phyloP scores from a whole-genome alignment of 2,329 filamentous ascomycete genomes.

The Nigrograna mackinnonii region DNA sequence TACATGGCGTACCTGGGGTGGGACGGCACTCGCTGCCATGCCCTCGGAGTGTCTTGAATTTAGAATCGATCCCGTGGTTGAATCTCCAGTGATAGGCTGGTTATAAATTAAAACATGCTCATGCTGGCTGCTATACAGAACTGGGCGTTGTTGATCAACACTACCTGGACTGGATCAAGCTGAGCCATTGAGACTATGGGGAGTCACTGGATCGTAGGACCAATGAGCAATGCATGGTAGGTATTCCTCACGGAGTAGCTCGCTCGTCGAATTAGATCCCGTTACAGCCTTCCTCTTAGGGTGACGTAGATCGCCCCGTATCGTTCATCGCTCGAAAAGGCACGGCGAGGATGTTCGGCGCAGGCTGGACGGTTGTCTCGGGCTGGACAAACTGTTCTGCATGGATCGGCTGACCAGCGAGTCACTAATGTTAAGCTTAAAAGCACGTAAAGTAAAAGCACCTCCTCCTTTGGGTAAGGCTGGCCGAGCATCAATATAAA shows the following conservation, averaged over 20 bases:
- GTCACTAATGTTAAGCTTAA: conserved; percentile 38
- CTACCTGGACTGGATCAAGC: background rate
- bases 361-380: conserved; percentile 1
- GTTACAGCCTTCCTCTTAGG: conserved; percentile 18
- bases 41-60: too few relatives aligned
- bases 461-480: conserved; percentile 33
- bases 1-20: too few relatives aligned
- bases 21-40: too few relatives aligned
- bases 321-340: conserved; percentile 7
- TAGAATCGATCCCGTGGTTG: too few relatives aligned
- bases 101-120: background rate
- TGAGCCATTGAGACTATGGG: background rate
- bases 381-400: conserved; percentile 3
- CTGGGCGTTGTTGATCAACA: background rate
- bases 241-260: conserved; percentile 3
- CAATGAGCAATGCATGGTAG: conserved; percentile 13
- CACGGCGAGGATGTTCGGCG: conserved; percentile 4
- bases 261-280: conserved; percentile 9
- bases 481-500: conserved; percentile 31
- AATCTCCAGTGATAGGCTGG: background rate
- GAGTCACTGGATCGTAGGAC: background rate
- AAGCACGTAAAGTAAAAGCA: conserved; percentile 30
- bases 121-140: background rate
- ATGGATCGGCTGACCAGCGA: conserved; percentile 22
- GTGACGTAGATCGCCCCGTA: conserved; percentile 9